Evolutionary conservation across 495 filamentous ascomycete genomes (phyloP).

Genomic region (Echria macrotheca): DNA sequence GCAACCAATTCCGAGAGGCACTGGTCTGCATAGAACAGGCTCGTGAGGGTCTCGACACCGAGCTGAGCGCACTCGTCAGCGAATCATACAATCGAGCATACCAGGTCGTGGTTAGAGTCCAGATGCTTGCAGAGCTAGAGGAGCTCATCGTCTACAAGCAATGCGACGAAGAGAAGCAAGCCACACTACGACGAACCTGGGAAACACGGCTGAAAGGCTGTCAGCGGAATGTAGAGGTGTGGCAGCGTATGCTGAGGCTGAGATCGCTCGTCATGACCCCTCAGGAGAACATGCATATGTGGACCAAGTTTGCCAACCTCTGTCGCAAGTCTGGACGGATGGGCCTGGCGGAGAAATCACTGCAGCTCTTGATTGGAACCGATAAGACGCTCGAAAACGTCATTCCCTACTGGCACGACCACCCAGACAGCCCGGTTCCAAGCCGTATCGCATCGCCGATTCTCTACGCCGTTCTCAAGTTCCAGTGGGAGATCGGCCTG

Average conservation of each 20-base stretch:
- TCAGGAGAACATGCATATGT: slow-evolving; percentile 93
- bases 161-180: slow-evolving; percentile 78
- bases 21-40: slow-evolving; percentile 80
- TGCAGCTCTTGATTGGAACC: slow-evolving; percentile 61
- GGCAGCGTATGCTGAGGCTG: slow-evolving; percentile 96
- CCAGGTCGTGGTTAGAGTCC: slow-evolving; percentile 88
- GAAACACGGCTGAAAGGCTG: slow-evolving; percentile 90
- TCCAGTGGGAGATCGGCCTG: slow-evolving; percentile 79
- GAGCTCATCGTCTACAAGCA: slow-evolving; percentile 98
- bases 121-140: slow-evolving; percentile 97
- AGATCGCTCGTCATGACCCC: slow-evolving; percentile 85
- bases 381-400: slow-evolving; percentile 59
- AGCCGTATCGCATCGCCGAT: slow-evolving; percentile 65
- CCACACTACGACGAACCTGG: slow-evolving; percentile 89
- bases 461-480: slow-evolving; percentile 89
- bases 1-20: slow-evolving; percentile 90
- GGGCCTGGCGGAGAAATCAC: slow-evolving; percentile 93
- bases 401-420: slow-evolving; percentile 50
- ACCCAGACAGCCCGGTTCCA: slow-evolving; percentile 28
- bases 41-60: slow-evolving; percentile 87
- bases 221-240: slow-evolving; percentile 95
- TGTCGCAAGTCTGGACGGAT: slow-evolving; percentile 93
- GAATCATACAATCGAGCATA: slow-evolving; percentile 97
- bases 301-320: slow-evolving; percentile 97
- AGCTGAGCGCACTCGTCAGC: slow-evolving; percentile 87